Percentiles rank a stretch among this genome's conserved stretches.
phyloP scores from a whole-genome alignment of 2,329 filamentous ascomycete genomes.

The Pyrenochaeta sp. region DNA sequence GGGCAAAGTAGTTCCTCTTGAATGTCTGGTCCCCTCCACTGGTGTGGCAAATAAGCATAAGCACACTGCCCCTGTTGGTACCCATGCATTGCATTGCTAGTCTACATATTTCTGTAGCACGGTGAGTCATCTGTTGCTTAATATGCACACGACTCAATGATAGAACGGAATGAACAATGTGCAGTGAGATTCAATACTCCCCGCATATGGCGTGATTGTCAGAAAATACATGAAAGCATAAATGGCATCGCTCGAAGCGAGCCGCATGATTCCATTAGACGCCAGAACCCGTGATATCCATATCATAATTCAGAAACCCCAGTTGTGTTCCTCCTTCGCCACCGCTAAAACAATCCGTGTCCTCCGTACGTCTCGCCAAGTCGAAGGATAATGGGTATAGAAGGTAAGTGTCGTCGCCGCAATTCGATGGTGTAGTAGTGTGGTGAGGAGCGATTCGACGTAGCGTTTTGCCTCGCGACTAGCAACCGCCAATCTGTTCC shows the following conservation, averaged over 20 bases:
- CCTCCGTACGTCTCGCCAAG: conserved; percentile 12
- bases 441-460: conserved; percentile 7
- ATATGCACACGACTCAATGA: too few relatives aligned
- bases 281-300: conserved; percentile 39
- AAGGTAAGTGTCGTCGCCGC: conserved; percentile 2
- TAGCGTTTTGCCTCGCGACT: conserved; percentile 24
- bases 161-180: neutral
- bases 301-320: conserved; percentile 24
- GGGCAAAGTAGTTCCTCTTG: too few relatives aligned
- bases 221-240: conserved; percentile 36
- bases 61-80: too few relatives aligned
- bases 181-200: conserved; percentile 18
- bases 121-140: too few relatives aligned
- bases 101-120: too few relatives aligned
- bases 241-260: conserved; percentile 27
- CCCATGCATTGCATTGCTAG: too few relatives aligned
- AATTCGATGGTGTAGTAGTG: conserved; percentile 3
- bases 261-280: conserved; percentile 33
- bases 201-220: conserved; percentile 17
- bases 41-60: too few relatives aligned
- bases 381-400: conserved; percentile 7
- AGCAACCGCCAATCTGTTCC: conserved; percentile 88
- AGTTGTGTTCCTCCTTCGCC: conserved; percentile 26
- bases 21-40: too few relatives aligned
- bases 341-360: conserved; percentile 25